These are phyloP conservation scores for Paraconiothyrium brasiliense DNA, from an alignment of 2,329 filamentous ascomycete genomes.

Conservation along the genomic window DNA sequence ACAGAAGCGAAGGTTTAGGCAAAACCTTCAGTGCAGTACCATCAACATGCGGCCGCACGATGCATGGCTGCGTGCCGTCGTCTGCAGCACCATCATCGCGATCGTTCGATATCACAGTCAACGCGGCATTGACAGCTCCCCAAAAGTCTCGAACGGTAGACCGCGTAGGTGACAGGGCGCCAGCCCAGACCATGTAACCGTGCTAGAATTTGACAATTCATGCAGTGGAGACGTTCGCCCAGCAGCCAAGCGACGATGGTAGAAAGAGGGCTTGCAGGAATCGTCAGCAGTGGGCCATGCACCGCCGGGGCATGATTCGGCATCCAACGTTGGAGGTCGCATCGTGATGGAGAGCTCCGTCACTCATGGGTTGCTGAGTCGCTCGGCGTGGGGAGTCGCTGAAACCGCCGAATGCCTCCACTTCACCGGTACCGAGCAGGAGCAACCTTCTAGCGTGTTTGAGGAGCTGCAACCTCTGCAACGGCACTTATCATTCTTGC, in stretches of 20 bases:
- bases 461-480: slow-evolving; percentile 1
- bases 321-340: neutral
- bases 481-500: neutral
- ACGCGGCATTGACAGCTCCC: neutral
- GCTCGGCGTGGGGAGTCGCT: slow-evolving; percentile 9
- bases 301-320: neutral
- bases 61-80: neutral
- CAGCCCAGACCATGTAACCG: neutral
- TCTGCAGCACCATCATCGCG: neutral
- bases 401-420: slow-evolving; percentile 7
- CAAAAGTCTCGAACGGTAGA: neutral
- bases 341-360: neutral
- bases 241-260: neutral
- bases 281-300: neutral
- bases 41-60: neutral
- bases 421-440: slow-evolving; percentile 10
- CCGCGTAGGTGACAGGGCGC: neutral
- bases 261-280: neutral
- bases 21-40: neutral
- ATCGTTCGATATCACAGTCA: neutral
- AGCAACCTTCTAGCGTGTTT: slow-evolving; percentile 12
- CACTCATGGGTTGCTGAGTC: neutral
- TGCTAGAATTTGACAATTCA: neutral
- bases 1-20: neutral
- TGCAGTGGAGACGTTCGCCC: slow-evolving; percentile 1